Base-by-base conservation (phyloP, 2,329 filamentous ascomycete species). In the Elsinoe fawcettii region DNA sequence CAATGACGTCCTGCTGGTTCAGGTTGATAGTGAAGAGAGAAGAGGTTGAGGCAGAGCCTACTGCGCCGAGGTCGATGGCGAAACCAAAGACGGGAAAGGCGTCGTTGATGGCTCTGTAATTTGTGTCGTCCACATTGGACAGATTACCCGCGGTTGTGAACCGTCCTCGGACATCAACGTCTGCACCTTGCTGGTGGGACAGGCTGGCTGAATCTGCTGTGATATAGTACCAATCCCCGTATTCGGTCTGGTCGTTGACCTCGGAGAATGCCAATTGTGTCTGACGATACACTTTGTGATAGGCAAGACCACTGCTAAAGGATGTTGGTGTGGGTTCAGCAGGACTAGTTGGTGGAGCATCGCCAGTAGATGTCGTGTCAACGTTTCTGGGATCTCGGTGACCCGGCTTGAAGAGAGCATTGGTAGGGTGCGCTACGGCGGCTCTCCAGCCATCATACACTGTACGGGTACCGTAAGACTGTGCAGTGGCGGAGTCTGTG, bases 161-260 rank as follows among this genome's bases (percentile, higher is more conserved):
- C 2, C 70, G 66, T 14, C 67, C 68, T 14, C 80, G 76, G 25
- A 81, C 76, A 57, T 71, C 69, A 3, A 43, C 61, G 56, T 77
- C 77, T 12, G 63, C 55, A 3, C 78, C 79, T 27, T 76, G 74
- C 59, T 78, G 74, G 58, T 75, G 73, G 2, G 75, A 77, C 55
- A 78, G 63, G 1, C 66, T 67, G n/a, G 69, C 60, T 0, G 59
- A 63, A 11, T 70, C 70, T 44, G 75, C 71, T 3, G 78, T 79
- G 2, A 77, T 71, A 65, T 77, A 81, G 63, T 79, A 80, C 75
- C 76, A 76, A 46, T 75, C 71, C 6, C 78, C 78, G 72, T 76
- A 81, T 63, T 80, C 75, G 11, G 72, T 74, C 56, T 77, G 75
- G 53, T 80, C 73, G 18, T 66, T 70, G 34, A 69, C 64, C 59